Evolutionary conservation across 2,329 filamentous ascomycete species (phyloP).

Genomic region (Fusarium multiceps): DNA sequence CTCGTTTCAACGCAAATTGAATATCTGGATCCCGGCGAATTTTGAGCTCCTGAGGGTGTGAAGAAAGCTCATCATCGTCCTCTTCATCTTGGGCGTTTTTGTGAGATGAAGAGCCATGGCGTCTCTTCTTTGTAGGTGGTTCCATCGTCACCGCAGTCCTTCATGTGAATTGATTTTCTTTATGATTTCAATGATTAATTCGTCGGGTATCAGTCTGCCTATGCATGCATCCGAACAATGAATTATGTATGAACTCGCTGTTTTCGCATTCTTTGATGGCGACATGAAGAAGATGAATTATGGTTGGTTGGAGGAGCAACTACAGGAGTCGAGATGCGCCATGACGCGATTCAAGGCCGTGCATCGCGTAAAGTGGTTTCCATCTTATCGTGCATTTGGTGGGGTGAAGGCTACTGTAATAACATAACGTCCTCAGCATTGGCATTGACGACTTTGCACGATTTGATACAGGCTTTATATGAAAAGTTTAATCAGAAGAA

Average conservation of each 20-base stretch:
- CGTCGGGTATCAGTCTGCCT: neutral
- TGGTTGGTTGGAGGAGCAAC: slow-evolving; percentile 46
- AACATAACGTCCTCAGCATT: neutral
- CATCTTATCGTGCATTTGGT: slow-evolving; percentile 8
- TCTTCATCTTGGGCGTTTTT: slow-evolving; percentile 45
- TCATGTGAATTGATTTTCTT: neutral
- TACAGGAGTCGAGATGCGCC: slow-evolving; percentile 21
- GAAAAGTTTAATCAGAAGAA: neutral
- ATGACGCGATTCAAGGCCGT: slow-evolving; percentile 20
- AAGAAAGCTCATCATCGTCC: slow-evolving; percentile 61
- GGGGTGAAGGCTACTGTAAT: slow-evolving; percentile 19
- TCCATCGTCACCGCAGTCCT: slow-evolving; percentile 59
- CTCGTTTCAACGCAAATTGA: slow-evolving; percentile 70
- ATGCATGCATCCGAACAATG: neutral
- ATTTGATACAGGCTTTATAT: neutral
- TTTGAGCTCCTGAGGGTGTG: slow-evolving; percentile 60
- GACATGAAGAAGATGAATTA: neutral
- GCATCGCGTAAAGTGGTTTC: slow-evolving; percentile 41
- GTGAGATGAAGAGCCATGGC: slow-evolving; percentile 58
- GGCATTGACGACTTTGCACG: neutral
- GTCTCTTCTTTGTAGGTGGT: slow-evolving; percentile 69
- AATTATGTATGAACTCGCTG: neutral
- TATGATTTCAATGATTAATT: neutral
- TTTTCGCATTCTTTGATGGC: slow-evolving; percentile 19
- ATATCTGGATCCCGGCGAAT: slow-evolving; percentile 45